These are phyloP conservation scores for Lolium rigidum DNA, from an alignment of 176 grass and related monocot genomes.

Conservation along the genomic window DNA sequence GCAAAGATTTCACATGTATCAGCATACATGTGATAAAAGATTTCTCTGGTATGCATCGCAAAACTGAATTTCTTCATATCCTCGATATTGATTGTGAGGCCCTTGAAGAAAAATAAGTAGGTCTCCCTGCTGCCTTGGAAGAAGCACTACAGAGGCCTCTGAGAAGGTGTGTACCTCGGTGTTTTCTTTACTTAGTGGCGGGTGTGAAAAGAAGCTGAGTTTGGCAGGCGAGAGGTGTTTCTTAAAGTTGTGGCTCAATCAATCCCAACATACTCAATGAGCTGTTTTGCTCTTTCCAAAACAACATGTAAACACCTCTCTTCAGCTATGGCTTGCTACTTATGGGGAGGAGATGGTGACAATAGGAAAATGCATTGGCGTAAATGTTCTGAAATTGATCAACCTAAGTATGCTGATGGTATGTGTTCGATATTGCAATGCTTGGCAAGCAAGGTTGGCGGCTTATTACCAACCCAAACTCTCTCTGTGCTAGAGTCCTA, in stretches of 20 bases:
- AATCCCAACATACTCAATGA: background rate
- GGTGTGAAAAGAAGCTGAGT: background rate
- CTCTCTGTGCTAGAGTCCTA: background rate
- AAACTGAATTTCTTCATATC: background rate
- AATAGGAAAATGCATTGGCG: background rate
- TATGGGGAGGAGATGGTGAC: background rate
- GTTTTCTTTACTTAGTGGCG: background rate
- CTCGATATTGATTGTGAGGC: background rate
- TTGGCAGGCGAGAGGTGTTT: background rate
- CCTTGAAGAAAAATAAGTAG: background rate
- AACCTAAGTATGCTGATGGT: background rate
- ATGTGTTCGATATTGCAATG: background rate
- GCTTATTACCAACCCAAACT: background rate
- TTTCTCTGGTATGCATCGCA: background rate
- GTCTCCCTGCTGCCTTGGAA: background rate
- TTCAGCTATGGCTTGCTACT: background rate
- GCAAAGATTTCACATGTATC: conserved; percentile 1
- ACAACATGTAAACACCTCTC: background rate
- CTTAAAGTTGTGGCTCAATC: background rate
- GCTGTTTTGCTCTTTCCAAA: background rate
- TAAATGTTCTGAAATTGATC: background rate
- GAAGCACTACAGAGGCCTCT: too few species aligned
- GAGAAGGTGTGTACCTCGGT: background rate
- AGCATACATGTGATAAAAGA: background rate
- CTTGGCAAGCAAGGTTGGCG: background rate